Conservation (phyloP, 495 filamentous ascomycete genomes). For the Daldinia caldariorum region DNA sequence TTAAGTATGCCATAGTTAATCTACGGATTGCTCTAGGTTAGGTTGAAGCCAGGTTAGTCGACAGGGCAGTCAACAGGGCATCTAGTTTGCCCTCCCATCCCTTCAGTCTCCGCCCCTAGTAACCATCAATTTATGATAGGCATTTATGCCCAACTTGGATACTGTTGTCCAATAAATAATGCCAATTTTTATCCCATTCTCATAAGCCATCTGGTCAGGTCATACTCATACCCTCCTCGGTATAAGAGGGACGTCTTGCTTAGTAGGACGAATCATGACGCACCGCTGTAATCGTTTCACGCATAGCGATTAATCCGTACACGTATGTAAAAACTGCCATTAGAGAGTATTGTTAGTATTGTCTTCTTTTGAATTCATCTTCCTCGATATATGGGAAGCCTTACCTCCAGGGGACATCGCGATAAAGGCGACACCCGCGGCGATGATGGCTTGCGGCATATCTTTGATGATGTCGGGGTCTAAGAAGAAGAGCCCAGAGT, state of each 20-base stretch:
- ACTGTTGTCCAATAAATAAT: neutral
- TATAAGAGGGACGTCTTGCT: neutral
- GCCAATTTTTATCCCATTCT: neutral
- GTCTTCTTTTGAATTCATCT: neutral
- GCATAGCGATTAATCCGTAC: slow-evolving; percentile 57
- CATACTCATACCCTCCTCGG: neutral
- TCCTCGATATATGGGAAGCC: neutral
- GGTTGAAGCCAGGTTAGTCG: neutral
- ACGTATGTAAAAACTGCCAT: slow-evolving; percentile 54
- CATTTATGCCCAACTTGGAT: neutral
- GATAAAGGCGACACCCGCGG: slow-evolving; percentile 51
- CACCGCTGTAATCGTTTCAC: slow-evolving; percentile 56
- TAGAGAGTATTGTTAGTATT: slow-evolving; percentile 35
- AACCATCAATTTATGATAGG: neutral
- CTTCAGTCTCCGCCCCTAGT: neutral
- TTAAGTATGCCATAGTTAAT: neutral
- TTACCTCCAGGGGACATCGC: slow-evolving; percentile 49
- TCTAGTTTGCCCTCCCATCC: no score
- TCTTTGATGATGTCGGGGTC: slow-evolving; percentile 50
- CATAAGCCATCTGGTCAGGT: neutral
- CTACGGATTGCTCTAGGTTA: neutral
- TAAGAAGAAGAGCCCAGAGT: slow-evolving; percentile 61
- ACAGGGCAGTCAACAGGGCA: neutral
- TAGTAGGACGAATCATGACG: slow-evolving; percentile 28
- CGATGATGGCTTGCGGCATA: slow-evolving; percentile 47